A percentile compares a stretch with the other conserved stretches of the same genome.
Conservation (phyloP, 768 basidiomycete genomes). For the Lentinus brumalis region DNA sequence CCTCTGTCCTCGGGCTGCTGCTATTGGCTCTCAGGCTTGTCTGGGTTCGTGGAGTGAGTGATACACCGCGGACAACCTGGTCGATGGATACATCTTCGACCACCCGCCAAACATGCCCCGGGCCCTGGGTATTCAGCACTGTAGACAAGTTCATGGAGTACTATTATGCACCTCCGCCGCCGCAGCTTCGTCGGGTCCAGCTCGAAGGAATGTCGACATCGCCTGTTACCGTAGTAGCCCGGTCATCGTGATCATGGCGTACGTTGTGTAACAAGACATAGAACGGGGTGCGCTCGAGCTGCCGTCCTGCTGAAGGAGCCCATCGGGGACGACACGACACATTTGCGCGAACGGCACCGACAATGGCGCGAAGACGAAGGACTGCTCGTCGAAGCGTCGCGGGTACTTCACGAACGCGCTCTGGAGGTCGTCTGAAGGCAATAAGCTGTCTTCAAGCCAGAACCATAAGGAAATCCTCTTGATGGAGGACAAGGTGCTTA, state of each 20-base stretch:
- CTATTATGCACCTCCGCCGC: background rate
- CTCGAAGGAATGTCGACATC: slow-evolving; percentile 79
- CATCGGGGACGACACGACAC: slow-evolving; percentile 56
- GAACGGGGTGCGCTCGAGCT: slow-evolving; percentile 16
- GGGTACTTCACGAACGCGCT: slow-evolving; percentile 61
- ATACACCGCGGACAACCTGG: slow-evolving; percentile 72
- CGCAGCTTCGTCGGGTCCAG: slow-evolving; percentile 79
- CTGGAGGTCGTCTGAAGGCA: slow-evolving; percentile 43
- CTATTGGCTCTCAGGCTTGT: no score
- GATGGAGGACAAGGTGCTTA: slow-evolving; percentile 23
- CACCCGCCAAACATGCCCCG: slow-evolving; percentile 58
- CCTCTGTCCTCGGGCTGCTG: no score
- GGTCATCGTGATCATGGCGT: slow-evolving; percentile 82
- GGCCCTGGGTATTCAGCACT: slow-evolving; percentile 77
- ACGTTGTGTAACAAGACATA: slow-evolving; percentile 55
- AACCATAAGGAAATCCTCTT: slow-evolving; percentile 43
- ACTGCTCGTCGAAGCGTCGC: slow-evolving; percentile 53
- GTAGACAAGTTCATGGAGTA: slow-evolving; percentile 83
- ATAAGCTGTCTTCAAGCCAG: slow-evolving; percentile 61
- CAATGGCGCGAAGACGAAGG: slow-evolving; percentile 20
- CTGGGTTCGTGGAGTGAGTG: no score
- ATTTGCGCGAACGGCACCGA: slow-evolving; percentile 36
- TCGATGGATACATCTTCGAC: slow-evolving; percentile 92
- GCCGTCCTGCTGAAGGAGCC: slow-evolving; percentile 54
- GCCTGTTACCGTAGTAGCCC: no score